Conservation (phyloP, 495 filamentous ascomycete genomes). For the Aspergillus panamensis region DNA sequence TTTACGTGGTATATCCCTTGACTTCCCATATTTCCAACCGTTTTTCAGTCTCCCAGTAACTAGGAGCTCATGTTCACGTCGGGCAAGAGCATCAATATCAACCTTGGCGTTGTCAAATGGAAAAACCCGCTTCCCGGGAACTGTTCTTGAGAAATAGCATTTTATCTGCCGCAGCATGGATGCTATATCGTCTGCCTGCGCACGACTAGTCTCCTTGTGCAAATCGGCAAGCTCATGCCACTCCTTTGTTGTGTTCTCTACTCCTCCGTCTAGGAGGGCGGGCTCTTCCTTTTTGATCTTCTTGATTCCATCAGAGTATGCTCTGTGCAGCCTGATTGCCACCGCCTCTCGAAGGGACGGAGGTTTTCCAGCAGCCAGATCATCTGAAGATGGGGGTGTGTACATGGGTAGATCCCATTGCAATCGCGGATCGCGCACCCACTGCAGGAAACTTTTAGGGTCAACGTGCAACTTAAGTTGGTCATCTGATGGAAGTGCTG, state of each 20-base stretch:
- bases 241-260: neutral
- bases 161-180: neutral
- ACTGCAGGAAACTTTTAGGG: neutral
- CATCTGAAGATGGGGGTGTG: neutral
- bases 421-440: neutral
- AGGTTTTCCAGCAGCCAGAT: too few species aligned
- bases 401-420: neutral
- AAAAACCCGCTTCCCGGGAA: neutral
- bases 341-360: too few species aligned
- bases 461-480: constrained; percentile 7
- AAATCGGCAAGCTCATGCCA: neutral
- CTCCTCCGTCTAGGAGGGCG: neutral
- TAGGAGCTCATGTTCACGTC: neutral
- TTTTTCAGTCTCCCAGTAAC: neutral
- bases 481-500: neutral
- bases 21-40: neutral
- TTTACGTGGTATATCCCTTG: neutral
- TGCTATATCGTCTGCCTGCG: neutral
- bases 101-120: neutral
- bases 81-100: neutral
- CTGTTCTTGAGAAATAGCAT: neutral
- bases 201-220: neutral
- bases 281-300: too few species aligned
- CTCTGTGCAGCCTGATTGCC: too few species aligned
- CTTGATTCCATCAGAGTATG: too few species aligned